phyloP scores from a whole-genome alignment of 1,139 yeast species.

The Hemisphaericaspora xylanilytica region DNA sequence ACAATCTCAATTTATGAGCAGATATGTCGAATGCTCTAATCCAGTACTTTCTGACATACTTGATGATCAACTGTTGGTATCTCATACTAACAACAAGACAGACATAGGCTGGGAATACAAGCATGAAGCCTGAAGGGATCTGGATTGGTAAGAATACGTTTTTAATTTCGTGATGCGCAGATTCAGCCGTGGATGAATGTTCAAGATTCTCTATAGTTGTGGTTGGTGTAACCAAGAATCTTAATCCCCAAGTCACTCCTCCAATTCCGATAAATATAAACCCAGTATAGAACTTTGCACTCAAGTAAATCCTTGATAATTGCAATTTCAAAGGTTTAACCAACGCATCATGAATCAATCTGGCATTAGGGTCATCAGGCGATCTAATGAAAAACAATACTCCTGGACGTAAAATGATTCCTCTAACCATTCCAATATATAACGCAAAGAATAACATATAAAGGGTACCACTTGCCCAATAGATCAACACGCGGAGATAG shows the following conservation, averaged over 20 bases:
- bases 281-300: slow-evolving; percentile 73
- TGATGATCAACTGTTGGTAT: slow-evolving; percentile 21
- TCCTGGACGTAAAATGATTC: slow-evolving; percentile 76
- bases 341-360: slow-evolving; percentile 85
- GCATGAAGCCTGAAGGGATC: slow-evolving; percentile 12
- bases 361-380: slow-evolving; percentile 90
- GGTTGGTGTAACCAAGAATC: slow-evolving; percentile 31
- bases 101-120: slow-evolving; percentile 9
- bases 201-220: not conserved
- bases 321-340: slow-evolving; percentile 73
- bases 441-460: slow-evolving; percentile 88
- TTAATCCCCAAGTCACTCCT: slow-evolving; percentile 52
- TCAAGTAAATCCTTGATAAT: slow-evolving; percentile 66
- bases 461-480: slow-evolving; percentile 77
- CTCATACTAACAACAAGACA: slow-evolving; percentile 9
- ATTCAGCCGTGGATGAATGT: not conserved
- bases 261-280: slow-evolving; percentile 79
- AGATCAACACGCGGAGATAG: slow-evolving; percentile 27
- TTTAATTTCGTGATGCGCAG: slow-evolving; percentile 8
- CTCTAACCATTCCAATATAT: slow-evolving; percentile 81
- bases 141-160: slow-evolving; percentile 31
- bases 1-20: slow-evolving; percentile 60
- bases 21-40: slow-evolving; percentile 53
- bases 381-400: slow-evolving; percentile 88
- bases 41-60: slow-evolving; percentile 59